Base-by-base conservation (phyloP, 495 filamentous ascomycete species). In the Lichenothelia convexa region DNA sequence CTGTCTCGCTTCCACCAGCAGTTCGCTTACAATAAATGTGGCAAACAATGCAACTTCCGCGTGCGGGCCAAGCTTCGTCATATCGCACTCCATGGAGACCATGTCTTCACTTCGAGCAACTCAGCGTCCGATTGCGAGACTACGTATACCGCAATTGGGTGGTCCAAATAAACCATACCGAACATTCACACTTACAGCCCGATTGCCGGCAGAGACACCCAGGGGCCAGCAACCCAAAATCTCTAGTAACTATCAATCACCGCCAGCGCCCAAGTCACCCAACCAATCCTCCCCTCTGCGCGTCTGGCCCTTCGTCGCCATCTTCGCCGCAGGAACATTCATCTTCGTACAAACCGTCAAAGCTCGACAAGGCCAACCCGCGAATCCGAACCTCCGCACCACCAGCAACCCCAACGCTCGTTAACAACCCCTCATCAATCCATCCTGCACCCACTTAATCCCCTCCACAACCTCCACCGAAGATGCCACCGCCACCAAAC, bases 331-430 rank as follows among this genome's bases (percentile, higher is more conserved):
- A 24, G 71, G 75, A 30, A 68, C 68, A 13, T 68, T 61, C 22
- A 59, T 68, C 31, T 82, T 78, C 62, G 54, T 62, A 32, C 57
- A 65, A 36, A 68, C 80, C 46, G 72, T 77, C 16, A 74, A 69
- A 42, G 59, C 61, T 40, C 64, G 77, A 32, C 62, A 64, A 37
- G 67, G 59, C 32, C 51, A 44, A 17, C n/a, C n/a, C n/a, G n/a
- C n/a, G n/a, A n/a, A n/a, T n/a, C n/a, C n/a, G n/a, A n/a, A n/a
- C n/a, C n/a, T n/a, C n/a, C n/a, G n/a, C n/a, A n/a, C n/a, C n/a
- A n/a, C n/a, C n/a, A n/a, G n/a, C n/a, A n/a, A n/a, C 43, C 48
- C 12, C 12, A 37, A 19, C 35, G 17, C 22, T 36, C 39, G 35
- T 41, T 35, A 39, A 33, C 38, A 15, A 18, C 39, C 15, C 49